Conservation (phyloP, 306 rosid species). For the Delonix regia region DNA sequence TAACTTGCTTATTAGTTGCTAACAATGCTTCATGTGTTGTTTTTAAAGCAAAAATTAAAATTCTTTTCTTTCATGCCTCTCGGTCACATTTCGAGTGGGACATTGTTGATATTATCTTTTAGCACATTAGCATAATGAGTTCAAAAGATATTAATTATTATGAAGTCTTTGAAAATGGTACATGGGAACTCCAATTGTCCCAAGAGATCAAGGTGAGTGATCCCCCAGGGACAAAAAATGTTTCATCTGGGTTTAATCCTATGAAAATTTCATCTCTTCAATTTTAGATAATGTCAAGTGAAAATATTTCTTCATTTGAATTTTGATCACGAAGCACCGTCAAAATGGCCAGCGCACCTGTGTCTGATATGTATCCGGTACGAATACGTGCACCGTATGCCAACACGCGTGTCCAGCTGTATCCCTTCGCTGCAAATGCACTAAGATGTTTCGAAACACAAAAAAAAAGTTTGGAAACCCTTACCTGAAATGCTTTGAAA, state of each 20-base stretch:
- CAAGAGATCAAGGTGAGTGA: not conserved
- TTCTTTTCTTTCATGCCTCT: not conserved
- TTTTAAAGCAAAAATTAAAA: not conserved
- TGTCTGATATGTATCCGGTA: too few relatives aligned
- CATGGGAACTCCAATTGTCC: not conserved
- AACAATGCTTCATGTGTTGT: not conserved
- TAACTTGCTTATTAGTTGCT: not conserved
- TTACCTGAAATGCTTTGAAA: too few relatives aligned
- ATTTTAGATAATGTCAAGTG: not conserved
- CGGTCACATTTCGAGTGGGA: too few relatives aligned
- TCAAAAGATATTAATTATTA: not conserved
- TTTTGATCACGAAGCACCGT: too few relatives aligned
- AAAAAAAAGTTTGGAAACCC: too few relatives aligned
- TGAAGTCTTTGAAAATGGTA: conserved; percentile 2
- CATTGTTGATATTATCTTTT: not conserved
- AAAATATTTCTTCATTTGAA: not conserved
- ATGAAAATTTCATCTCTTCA: not conserved
- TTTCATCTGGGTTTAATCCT: not conserved
- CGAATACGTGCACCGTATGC: too few relatives aligned
- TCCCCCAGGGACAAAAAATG: not conserved
- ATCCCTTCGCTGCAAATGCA: too few relatives aligned
- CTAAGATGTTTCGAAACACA: too few relatives aligned
- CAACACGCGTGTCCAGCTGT: too few relatives aligned
- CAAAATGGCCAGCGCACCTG: too few relatives aligned
- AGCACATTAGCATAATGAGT: too few relatives aligned